These are phyloP conservation scores for Arthrobotrys iridis DNA, from an alignment of 2,329 filamentous ascomycete species.

Conservation along the genomic window DNA sequence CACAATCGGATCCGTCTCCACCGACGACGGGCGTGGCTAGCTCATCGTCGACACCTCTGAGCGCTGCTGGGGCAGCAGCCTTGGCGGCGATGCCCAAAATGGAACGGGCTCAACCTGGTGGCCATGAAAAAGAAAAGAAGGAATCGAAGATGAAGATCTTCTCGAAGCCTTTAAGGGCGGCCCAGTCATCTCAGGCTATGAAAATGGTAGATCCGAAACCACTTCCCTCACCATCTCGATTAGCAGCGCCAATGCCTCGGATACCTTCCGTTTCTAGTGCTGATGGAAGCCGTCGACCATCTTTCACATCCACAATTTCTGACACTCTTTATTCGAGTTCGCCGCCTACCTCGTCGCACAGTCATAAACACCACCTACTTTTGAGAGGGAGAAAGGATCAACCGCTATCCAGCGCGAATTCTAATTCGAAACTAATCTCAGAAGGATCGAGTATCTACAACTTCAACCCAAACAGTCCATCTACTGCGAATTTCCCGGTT, in stretches of 20 bases:
- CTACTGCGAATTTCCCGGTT: conserved; percentile 69
- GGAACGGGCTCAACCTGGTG: conserved; percentile 55
- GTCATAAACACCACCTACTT: conserved; percentile 71
- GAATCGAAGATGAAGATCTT: conserved; percentile 76
- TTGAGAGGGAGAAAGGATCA: conserved; percentile 69
- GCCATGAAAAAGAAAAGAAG: conserved; percentile 66
- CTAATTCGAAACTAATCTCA: conserved; percentile 50
- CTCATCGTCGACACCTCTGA: conserved; percentile 36
- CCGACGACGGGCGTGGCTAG: conserved; percentile 31
- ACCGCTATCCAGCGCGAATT: conserved; percentile 50
- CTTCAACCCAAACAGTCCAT: conserved; percentile 58
- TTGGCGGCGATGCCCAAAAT: conserved; percentile 72
- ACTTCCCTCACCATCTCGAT: conserved; percentile 50
- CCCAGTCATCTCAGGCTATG: conserved; percentile 43
- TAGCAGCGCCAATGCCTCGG: conserved; percentile 33
- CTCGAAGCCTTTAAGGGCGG: conserved; percentile 66
- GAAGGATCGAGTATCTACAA: conserved; percentile 56
- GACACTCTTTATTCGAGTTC: conserved; percentile 53
- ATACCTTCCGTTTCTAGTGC: conserved; percentile 40
- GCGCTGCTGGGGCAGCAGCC: conserved; percentile 63
- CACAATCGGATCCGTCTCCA: conserved; percentile 49
- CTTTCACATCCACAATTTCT: conserved; percentile 65
- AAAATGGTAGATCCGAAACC: conserved; percentile 55
- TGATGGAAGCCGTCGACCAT: conserved; percentile 59
- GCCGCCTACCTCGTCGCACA: conserved; percentile 58